Evolutionary conservation across 495 filamentous ascomycete genomes (phyloP).

Genomic region (Penicillium simplicissimum): DNA sequence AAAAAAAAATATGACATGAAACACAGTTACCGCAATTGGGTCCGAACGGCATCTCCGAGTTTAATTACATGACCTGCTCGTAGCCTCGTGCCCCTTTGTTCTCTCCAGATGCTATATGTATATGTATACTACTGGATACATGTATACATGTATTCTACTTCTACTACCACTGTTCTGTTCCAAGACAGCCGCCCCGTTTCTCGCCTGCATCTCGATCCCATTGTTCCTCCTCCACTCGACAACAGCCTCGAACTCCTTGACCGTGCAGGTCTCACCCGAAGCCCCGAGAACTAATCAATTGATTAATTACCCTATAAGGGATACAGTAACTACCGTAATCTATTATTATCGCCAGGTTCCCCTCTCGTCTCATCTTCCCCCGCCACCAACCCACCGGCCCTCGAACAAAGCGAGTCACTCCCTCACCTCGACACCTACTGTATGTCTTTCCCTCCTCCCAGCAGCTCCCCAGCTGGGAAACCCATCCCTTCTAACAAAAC

Average conservation of each 20-base stretch:
- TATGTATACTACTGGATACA: too few species aligned
- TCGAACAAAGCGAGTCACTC: neutral
- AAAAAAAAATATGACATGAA: too few species aligned
- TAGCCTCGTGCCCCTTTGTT: neutral
- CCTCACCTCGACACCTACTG: neutral
- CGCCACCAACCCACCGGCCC: neutral
- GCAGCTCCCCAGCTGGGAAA: neutral
- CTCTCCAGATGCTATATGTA: too few species aligned
- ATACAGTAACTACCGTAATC: too few species aligned
- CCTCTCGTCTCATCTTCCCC: neutral
- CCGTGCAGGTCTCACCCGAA: neutral
- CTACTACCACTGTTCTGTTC: neutral
- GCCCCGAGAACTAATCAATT: neutral
- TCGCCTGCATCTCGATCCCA: neutral
- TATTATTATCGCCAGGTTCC: neutral
- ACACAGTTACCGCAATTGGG: neutral
- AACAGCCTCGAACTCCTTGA: neutral
- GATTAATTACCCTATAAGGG: neutral
- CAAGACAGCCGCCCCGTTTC: neutral
- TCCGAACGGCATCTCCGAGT: constrained; percentile 1
- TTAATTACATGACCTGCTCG: too few species aligned
- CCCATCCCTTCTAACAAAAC: neutral
- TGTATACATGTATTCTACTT: neutral
- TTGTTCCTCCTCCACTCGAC: too few species aligned
- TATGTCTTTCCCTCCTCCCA: constrained; percentile 1